Conservation (phyloP, 1,284 basidiomycete species). For the Microbotryum scabiosae region DNA sequence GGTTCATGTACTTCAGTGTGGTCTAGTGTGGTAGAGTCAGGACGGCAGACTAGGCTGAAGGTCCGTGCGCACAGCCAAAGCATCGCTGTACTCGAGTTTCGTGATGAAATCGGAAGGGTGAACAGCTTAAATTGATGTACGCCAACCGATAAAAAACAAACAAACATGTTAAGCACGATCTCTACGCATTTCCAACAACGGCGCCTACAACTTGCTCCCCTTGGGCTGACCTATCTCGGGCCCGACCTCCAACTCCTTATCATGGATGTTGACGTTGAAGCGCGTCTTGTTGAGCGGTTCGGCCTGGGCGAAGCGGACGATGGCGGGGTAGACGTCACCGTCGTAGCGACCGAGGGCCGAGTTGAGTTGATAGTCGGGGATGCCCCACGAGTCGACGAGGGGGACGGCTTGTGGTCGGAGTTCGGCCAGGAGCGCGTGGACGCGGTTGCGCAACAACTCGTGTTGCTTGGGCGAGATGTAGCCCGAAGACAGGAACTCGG, state of each 20-base stretch:
- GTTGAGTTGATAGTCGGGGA: constrained; percentile 41
- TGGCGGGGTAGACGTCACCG: constrained; percentile 32
- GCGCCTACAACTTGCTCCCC: no score
- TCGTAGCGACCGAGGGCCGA: constrained; percentile 39
- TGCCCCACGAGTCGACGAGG: constrained; percentile 39
- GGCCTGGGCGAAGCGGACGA: constrained; percentile 30
- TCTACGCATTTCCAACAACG: no score
- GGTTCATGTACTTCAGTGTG: no score
- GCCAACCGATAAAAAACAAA: no score
- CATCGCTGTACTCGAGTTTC: no score
- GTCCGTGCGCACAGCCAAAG: no score
- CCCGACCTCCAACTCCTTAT: constrained; percentile 30
- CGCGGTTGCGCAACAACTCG: constrained; percentile 35
- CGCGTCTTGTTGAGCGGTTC: constrained; percentile 35
- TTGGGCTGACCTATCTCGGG: constrained; percentile 12
- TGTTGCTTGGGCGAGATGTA: constrained; percentile 40
- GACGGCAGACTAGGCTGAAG: no score
- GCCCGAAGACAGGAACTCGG: constrained; percentile 41
- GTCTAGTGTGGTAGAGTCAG: no score
- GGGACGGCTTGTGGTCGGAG: constrained; percentile 38
- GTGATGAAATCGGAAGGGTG: no score
- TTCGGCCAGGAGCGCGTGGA: constrained; percentile 39
- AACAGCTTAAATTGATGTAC: no score
- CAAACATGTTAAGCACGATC: no score
- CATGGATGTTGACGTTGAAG: constrained; percentile 39